Evolutionary conservation across 495 filamentous ascomycete species (phyloP).

Genomic region (Collariella sp.): DNA sequence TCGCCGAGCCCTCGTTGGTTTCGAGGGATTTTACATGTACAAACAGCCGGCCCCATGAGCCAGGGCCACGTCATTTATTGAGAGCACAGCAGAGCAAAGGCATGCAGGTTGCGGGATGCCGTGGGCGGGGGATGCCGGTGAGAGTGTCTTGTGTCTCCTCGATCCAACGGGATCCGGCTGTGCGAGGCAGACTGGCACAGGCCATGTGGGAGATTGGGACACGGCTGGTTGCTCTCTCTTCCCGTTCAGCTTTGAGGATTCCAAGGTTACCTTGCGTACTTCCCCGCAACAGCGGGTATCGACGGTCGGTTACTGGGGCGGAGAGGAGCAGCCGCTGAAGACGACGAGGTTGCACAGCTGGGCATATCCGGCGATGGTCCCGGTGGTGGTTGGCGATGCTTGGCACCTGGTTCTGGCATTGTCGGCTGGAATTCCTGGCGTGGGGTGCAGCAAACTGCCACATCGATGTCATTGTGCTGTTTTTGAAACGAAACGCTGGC

Average conservation of each 20-base stretch:
- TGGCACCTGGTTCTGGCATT: background rate
- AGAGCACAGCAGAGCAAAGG: background rate
- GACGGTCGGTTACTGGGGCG: background rate
- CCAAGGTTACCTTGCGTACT: too few species aligned
- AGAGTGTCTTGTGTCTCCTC: background rate
- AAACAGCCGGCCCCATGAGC: background rate
- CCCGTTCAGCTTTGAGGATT: background rate
- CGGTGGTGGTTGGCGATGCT: too few species aligned
- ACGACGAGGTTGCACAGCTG: background rate
- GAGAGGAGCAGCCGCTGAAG: background rate
- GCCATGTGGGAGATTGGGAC: background rate
- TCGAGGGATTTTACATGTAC: too few species aligned
- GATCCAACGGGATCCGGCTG: background rate
- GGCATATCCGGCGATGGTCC: background rate
- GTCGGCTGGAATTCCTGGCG: too few species aligned
- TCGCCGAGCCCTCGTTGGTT: background rate
- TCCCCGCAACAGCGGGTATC: background rate
- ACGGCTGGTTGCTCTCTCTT: background rate
- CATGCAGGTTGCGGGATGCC: background rate
- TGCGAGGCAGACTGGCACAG: constrained; percentile 1
- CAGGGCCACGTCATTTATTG: constrained; percentile 5
- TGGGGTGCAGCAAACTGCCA: background rate
- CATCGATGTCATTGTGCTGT: background rate
- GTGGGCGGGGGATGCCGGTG: background rate
- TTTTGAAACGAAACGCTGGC: background rate